phyloP scores from a whole-genome alignment of 768 basidiomycete species.

The Leucocoprinus leucothites region DNA sequence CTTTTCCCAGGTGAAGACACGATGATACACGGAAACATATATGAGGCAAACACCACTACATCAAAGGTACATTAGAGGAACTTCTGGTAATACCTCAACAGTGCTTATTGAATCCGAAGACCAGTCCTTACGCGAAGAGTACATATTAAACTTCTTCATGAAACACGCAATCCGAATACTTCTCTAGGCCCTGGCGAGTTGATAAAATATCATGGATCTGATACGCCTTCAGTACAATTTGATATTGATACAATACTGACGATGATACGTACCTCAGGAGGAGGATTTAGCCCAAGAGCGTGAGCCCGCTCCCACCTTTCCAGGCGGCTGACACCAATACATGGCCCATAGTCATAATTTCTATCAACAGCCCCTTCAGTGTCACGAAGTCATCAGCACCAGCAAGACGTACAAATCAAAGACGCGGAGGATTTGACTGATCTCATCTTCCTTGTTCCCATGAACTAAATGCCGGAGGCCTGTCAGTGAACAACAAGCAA shows the following conservation, averaged over 20 bases:
- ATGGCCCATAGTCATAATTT: constrained; percentile 79
- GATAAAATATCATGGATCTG: constrained; percentile 79
- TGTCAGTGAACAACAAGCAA: not conserved
- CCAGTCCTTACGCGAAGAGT: not conserved
- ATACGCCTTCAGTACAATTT: not conserved
- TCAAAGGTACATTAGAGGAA: too few relatives aligned
- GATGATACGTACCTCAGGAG: constrained; percentile 55
- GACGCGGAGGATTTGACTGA: constrained; percentile 72
- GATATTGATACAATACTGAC: not conserved
- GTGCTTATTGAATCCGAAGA: not conserved
- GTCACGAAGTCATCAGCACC: not conserved
- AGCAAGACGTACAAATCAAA: constrained; percentile 64
- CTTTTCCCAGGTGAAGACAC: constrained; percentile 4
- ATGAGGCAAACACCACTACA: constrained; percentile 6
- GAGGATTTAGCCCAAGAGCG: constrained; percentile 76
- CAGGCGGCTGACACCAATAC: constrained; percentile 73
- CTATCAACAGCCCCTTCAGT: constrained; percentile 30
- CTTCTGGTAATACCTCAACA: not conserved
- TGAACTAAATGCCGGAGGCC: constrained; percentile 50
- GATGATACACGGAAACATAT: not conserved
- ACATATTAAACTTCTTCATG: constrained; percentile 36
- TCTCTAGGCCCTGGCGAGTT: constrained; percentile 59
- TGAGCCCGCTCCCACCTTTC: constrained; percentile 88
- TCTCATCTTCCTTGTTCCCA: constrained; percentile 51
- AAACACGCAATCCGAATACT: constrained; percentile 66